A percentile compares a stretch with the other conserved stretches of the same genome.
phyloP scores from a whole-genome alignment of 176 grass and related monocot species.

The Coix lacrymajobi region DNA sequence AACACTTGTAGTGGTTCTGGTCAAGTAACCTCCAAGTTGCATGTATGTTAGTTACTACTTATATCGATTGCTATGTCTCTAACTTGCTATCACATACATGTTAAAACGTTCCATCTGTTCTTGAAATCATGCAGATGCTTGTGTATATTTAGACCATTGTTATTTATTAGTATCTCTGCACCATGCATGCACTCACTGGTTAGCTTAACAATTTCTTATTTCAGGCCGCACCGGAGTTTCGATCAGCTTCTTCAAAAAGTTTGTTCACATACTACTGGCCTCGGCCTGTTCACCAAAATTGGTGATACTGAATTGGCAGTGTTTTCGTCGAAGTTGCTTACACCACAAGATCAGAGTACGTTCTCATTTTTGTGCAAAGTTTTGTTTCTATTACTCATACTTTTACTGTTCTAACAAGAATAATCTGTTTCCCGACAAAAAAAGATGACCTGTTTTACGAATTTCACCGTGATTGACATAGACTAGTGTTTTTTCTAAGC shows the following conservation, averaged over 20 bases:
- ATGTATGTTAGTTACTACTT: background rate
- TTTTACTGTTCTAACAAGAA: background rate
- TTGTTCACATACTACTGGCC: conserved; percentile 30
- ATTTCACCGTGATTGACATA: background rate
- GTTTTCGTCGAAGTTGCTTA: conserved; percentile 67
- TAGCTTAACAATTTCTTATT: conserved; percentile 11
- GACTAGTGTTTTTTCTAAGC: background rate
- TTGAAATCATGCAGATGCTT: background rate
- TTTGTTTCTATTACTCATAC: background rate
- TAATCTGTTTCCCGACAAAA: background rate
- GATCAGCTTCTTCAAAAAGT: conserved; percentile 47
- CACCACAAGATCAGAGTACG: conserved; percentile 56
- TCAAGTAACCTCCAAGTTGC: conserved; percentile 7
- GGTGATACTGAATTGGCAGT: conserved; percentile 38
- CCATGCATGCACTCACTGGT: background rate
- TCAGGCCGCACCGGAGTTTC: conserved; percentile 44
- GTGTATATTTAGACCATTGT: background rate
- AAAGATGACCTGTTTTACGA: background rate
- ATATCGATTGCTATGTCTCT: background rate
- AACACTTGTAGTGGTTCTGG: background rate
- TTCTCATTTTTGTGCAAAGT: background rate
- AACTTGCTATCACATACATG: background rate
- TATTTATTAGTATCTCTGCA: background rate
- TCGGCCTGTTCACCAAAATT: conserved; percentile 40
- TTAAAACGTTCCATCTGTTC: background rate